Conservation (phyloP, 2,329 filamentous ascomycete genomes). For the Aspergillus neotritici region DNA sequence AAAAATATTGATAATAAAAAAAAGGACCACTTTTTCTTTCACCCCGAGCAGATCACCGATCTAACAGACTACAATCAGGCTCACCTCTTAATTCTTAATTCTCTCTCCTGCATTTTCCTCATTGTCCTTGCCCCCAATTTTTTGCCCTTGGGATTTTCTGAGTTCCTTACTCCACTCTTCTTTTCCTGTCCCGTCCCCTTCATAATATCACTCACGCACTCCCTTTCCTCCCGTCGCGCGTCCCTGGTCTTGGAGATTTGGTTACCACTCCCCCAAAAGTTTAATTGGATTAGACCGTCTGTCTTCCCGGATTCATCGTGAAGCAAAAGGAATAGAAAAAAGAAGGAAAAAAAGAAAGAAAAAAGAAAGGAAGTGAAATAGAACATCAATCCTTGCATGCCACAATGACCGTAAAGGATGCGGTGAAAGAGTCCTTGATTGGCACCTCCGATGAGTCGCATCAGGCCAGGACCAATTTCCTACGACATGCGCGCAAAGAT, state of each 20-base stretch:
- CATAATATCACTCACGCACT: too few relatives aligned
- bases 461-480: conserved; percentile 70
- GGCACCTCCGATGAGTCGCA: conserved; percentile 58
- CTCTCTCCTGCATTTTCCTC: too few relatives aligned
- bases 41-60: too few relatives aligned
- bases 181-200: too few relatives aligned
- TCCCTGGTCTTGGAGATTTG: background rate
- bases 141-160: too few relatives aligned
- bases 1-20: too few relatives aligned
- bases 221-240: too few relatives aligned
- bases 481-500: conserved; percentile 69
- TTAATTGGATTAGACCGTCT: conserved; percentile 3
- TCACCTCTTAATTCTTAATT: too few relatives aligned
- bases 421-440: conserved; percentile 73
- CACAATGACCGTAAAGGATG: conserved; percentile 56
- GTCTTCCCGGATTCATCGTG: conserved; percentile 4
- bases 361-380: conserved; percentile 2
- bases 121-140: too few relatives aligned
- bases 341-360: background rate
- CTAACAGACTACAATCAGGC: too few relatives aligned
- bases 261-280: background rate
- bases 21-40: too few relatives aligned
- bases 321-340: conserved; percentile 1
- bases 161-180: too few relatives aligned
- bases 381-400: conserved; percentile 10